Evolutionary conservation across 2,329 filamentous ascomycete species (phyloP), one percentile per base, ranked within the genome.

Genomic region (Cytospora piceae): DNA sequence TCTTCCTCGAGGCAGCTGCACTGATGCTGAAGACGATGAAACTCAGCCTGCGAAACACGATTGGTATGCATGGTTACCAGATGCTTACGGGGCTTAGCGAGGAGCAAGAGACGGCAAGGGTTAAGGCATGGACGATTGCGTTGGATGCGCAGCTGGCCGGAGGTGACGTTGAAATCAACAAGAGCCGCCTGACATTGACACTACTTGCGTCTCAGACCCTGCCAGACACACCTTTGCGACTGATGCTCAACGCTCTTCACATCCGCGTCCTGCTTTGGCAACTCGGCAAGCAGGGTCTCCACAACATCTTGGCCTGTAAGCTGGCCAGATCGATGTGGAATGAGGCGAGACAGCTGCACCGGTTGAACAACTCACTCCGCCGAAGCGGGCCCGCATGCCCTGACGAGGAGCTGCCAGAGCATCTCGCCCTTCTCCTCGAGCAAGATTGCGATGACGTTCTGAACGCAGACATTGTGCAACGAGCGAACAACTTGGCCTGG

Each of bases 161-260:
- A 52, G 94, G 94, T 17, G 94, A 97, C 76, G 86, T 90, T 11
- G 92, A 96, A 75, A 91, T 97, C 71, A 96, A 90, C 81, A 93
- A 91, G 77, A 93, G 92, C 76, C 88, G 94, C 58, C 83, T 97
- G 37, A 86, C 94, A 0, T 82, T 97, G 58, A 97, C 94, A 0
- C 83, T 97, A 31, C 89, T 97, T 72, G 93, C 94, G 11, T 96
- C 94, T 1, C 90, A 90, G 29, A 97, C 94, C 0, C 82, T 97
- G 1, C 93, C 94, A 14, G 88, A 92, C 66, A 95, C 92, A 0
- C 93, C 94, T 1, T 84, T 86, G 57, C 86, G 93, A 53, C 83
- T 97, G 63, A 97, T 97, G 92, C 85, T 97, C 64, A 96, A 96
- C 77, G 92, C 94, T 1, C 81, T 98, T 46, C 94, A 98, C 74